Percentiles rank a stretch among this genome's conserved stretches.
Conservation (phyloP, 169 alveolate genomes). For the Plasmodium adleri region DNA sequence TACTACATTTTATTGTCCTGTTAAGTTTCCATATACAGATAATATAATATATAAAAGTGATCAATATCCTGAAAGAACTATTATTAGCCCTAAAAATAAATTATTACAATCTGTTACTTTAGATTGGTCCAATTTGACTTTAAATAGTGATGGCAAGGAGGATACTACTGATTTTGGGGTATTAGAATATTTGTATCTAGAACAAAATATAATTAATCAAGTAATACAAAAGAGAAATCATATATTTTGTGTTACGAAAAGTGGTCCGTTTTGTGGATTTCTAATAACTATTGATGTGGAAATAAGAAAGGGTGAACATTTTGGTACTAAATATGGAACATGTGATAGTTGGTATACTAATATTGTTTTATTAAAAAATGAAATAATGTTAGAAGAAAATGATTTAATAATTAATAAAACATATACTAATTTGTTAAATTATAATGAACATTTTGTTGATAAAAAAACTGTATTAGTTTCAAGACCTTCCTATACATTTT, state of each 20-base stretch:
- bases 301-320: conserved; percentile 88
- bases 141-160: conserved; percentile 23
- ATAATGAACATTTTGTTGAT: conserved; percentile 76
- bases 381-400: conserved; percentile 77
- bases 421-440: conserved; percentile 82
- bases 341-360: conserved; percentile 88
- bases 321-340: conserved; percentile 86
- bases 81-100: conserved; percentile 84
- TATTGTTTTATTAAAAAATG: conserved; percentile 81
- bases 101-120: conserved; percentile 85
- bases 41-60: conserved; percentile 83
- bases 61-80: conserved; percentile 85
- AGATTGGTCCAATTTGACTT: conserved; percentile 62
- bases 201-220: conserved; percentile 83
- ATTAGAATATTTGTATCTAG: conserved; percentile 78
- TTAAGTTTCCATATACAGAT: conserved; percentile 85
- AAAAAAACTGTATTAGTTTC: conserved; percentile 82
- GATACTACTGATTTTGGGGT: conserved; percentile 49
- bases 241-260: conserved; percentile 73
- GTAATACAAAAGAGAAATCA: conserved; percentile 83
- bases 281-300: conserved; percentile 89
- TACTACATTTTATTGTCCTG: conserved; percentile 86
- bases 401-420: conserved; percentile 80
- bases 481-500: conserved; percentile 83
- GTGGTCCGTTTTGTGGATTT: conserved; percentile 86